Percentiles rank a stretch among this genome's conserved stretches.
Conservation (phyloP, 2,329 filamentous ascomycete genomes). For the Neoarthrinium moseri region DNA sequence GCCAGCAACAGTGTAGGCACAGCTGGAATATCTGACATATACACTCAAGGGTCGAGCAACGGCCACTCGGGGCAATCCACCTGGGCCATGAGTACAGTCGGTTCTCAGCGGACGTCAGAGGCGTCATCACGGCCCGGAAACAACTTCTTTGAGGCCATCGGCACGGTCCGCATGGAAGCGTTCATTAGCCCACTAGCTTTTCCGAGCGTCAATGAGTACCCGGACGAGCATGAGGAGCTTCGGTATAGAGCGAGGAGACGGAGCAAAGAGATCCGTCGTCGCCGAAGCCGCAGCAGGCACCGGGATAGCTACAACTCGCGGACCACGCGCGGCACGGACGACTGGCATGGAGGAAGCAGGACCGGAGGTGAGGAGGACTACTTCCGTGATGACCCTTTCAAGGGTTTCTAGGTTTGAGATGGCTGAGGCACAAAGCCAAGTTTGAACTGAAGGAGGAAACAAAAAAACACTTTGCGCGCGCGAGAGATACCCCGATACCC, state of each 20-base stretch:
- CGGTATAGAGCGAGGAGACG: constrained; percentile 46
- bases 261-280: constrained; percentile 54
- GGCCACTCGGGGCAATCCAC: constrained; percentile 36
- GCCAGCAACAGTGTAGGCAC: constrained; percentile 57
- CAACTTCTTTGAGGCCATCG: constrained; percentile 83
- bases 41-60: constrained; percentile 43
- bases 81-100: constrained; percentile 42
- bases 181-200: constrained; percentile 72
- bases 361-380: constrained; percentile 55
- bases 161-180: constrained; percentile 94
- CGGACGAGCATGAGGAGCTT: constrained; percentile 50
- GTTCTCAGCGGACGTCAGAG: constrained; percentile 43
- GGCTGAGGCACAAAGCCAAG: not conserved
- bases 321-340: constrained; percentile 44
- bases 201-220: constrained; percentile 43
- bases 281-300: constrained; percentile 52
- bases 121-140: constrained; percentile 47
- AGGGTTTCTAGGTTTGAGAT: constrained; percentile 47
- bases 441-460: no score
- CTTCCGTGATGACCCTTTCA: constrained; percentile 60
- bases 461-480: no score
- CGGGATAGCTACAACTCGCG: constrained; percentile 51
- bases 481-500: constrained; percentile 3
- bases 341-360: constrained; percentile 45
- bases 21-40: constrained; percentile 59